Conservation (phyloP, 2,329 filamentous ascomycete species). For the Leptoxyphium fumago region DNA sequence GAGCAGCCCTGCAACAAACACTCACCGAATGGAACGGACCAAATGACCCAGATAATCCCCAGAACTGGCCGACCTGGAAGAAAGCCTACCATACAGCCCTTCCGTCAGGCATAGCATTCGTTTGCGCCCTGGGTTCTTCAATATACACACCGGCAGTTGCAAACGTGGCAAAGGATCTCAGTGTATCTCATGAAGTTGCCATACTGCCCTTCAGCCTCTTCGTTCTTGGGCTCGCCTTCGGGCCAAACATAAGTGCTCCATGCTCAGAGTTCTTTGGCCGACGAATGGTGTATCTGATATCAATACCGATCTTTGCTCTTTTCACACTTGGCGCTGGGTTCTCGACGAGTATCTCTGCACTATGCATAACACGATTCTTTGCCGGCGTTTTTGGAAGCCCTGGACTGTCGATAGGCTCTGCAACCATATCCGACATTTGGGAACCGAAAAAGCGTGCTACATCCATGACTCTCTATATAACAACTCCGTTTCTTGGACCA, state of each 20-base stretch:
- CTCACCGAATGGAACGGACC: constrained; percentile 14
- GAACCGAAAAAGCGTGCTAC: constrained; percentile 17
- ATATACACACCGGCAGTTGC: constrained; percentile 22
- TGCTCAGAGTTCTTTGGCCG: constrained; percentile 44
- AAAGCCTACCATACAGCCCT: constrained; percentile 24
- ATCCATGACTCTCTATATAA: constrained; percentile 16
- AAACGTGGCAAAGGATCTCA: constrained; percentile 8
- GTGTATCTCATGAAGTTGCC: constrained; percentile 10
- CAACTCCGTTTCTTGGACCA: constrained; percentile 17
- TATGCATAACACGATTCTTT: constrained; percentile 41
- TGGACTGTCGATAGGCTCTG: constrained; percentile 34
- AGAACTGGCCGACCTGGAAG: constrained; percentile 16
- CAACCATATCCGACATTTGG: constrained; percentile 16
- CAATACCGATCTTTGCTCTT: constrained; percentile 35
- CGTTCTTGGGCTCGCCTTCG: constrained; percentile 17
- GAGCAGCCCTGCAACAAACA: neutral
- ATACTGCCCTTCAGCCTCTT: constrained; percentile 16
- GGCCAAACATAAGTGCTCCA: constrained; percentile 31
- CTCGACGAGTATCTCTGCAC: constrained; percentile 38
- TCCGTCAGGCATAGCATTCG: constrained; percentile 9
- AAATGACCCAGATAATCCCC: constrained; percentile 17
- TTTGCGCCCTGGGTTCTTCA: constrained; percentile 7
- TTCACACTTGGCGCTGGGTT: constrained; percentile 43
- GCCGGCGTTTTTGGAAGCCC: constrained; percentile 38
- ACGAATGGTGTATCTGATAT: constrained; percentile 33